Evolutionary conservation across 257 asterid species (phyloP).

Genomic region (Fraxinus pennsylvanica): DNA sequence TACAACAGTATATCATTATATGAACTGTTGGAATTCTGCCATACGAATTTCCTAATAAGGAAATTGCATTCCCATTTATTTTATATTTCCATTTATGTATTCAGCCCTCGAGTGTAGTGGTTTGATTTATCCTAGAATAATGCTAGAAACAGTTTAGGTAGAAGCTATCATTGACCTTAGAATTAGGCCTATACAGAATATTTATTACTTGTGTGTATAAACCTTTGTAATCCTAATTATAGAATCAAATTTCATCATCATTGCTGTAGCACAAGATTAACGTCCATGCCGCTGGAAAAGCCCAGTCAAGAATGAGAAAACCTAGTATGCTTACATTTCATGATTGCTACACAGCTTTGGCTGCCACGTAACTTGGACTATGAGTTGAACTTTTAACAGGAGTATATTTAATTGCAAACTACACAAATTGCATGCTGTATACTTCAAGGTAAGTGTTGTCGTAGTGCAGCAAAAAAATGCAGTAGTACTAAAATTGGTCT

Average conservation of each 20-base stretch:
- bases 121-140: too few species aligned
- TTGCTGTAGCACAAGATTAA: not conserved
- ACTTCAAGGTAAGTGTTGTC: not conserved
- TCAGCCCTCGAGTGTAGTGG: too few species aligned
- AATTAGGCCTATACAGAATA: too few species aligned
- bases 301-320: not conserved
- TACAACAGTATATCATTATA: not conserved
- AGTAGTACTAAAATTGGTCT: slow-evolving; percentile 10
- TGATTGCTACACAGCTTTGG: not conserved
- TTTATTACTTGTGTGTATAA: too few species aligned
- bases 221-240: too few species aligned
- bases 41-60: too few species aligned
- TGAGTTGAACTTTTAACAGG: not conserved
- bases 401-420: not conserved
- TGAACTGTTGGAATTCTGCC: not conserved
- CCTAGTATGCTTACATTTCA: not conserved
- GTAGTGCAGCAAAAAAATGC: slow-evolving; percentile 1
- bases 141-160: too few species aligned
- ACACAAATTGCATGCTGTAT: not conserved
- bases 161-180: too few species aligned
- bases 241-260: too few species aligned
- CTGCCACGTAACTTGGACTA: not conserved
- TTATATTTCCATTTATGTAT: too few species aligned
- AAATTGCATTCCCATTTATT: too few species aligned
- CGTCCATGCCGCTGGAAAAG: not conserved